Evolutionary conservation across 78 protist genomes (phyloP).

Genomic region (Chrysochromulina tobinii): DNA sequence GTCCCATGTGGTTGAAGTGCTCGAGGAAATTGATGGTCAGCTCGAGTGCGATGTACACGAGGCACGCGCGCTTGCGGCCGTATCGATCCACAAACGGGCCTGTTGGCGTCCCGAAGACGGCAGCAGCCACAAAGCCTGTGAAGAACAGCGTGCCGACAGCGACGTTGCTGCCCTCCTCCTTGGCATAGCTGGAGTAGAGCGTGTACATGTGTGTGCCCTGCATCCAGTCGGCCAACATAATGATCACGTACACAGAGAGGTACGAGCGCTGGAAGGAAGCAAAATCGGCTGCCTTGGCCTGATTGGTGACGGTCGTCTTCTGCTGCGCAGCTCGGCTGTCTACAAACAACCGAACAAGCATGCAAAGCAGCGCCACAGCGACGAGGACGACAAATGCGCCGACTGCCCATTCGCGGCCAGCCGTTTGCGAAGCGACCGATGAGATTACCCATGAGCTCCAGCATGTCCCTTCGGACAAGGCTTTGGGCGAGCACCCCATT

Average conservation of each 20-base stretch:
- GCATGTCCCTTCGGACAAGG: too few relatives aligned
- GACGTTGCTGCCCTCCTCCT: too few relatives aligned
- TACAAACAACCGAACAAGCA: too few relatives aligned
- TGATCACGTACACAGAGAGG: neutral
- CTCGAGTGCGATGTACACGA: neutral
- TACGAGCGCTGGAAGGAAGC: neutral
- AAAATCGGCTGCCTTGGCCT: neutral
- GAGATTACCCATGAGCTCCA: too few relatives aligned
- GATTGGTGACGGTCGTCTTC: too few relatives aligned
- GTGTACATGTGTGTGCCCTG: constrained; percentile 7
- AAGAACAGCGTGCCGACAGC: neutral
- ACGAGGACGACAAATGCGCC: too few relatives aligned
- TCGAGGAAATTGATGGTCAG: neutral
- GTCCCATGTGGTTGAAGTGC: neutral
- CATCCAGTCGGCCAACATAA: neutral
- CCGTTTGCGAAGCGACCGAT: too few relatives aligned
- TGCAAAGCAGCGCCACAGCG: too few relatives aligned
- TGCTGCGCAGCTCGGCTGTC: too few relatives aligned
- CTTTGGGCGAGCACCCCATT: too few relatives aligned
- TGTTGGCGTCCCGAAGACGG: neutral
- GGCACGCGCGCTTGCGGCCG: neutral
- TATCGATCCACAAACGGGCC: neutral
- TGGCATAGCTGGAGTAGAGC: neutral
- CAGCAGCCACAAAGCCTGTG: neutral
- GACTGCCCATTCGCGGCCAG: too few relatives aligned